Conservation (phyloP, 2,329 filamentous ascomycete genomes). For the Neoscytalidium dimidiatum region DNA sequence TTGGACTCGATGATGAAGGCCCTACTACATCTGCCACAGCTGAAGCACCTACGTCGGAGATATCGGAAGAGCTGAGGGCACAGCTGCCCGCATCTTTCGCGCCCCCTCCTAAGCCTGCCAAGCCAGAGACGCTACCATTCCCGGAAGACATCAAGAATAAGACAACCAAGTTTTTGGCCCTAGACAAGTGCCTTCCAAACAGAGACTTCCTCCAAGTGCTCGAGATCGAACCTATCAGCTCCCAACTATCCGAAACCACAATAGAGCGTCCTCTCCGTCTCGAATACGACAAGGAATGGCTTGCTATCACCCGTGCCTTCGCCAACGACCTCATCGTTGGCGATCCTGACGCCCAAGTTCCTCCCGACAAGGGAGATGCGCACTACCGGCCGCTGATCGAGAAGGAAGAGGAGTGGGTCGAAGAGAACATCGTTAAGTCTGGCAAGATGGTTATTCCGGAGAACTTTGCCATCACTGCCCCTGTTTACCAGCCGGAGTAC, state of each 20-base stretch:
- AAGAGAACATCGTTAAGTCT: slow-evolving; percentile 67
- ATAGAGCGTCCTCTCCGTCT: slow-evolving; percentile 58
- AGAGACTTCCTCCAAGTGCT: slow-evolving; percentile 82
- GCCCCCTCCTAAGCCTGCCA: slow-evolving; percentile 25
- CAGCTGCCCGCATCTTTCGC: slow-evolving; percentile 76
- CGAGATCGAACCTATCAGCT: slow-evolving; percentile 49
- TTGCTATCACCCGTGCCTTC: slow-evolving; percentile 87
- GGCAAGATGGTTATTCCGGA: slow-evolving; percentile 69
- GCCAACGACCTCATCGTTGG: slow-evolving; percentile 58
- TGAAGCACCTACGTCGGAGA: slow-evolving; percentile 28
- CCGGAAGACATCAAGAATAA: slow-evolving; percentile 76
- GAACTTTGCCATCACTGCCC: slow-evolving; percentile 77
- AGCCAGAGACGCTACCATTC: slow-evolving; percentile 56
- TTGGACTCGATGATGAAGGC: slow-evolving; percentile 32
- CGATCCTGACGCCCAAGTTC: slow-evolving; percentile 54
- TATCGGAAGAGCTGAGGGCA: slow-evolving; percentile 67
- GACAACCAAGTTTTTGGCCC: slow-evolving; percentile 78
- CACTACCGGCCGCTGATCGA: slow-evolving; percentile 70
- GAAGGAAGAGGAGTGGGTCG: slow-evolving; percentile 74
- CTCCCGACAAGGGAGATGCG: slow-evolving; percentile 67
- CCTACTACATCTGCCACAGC: not conserved
- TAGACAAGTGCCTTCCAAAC: slow-evolving; percentile 86
- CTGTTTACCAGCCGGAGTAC: slow-evolving; percentile 62
- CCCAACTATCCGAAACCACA: slow-evolving; percentile 26
- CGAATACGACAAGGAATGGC: slow-evolving; percentile 90